These are phyloP conservation scores for Aspergillus carlsbadensis DNA, from an alignment of 495 filamentous ascomycete species.

Conservation along the genomic window DNA sequence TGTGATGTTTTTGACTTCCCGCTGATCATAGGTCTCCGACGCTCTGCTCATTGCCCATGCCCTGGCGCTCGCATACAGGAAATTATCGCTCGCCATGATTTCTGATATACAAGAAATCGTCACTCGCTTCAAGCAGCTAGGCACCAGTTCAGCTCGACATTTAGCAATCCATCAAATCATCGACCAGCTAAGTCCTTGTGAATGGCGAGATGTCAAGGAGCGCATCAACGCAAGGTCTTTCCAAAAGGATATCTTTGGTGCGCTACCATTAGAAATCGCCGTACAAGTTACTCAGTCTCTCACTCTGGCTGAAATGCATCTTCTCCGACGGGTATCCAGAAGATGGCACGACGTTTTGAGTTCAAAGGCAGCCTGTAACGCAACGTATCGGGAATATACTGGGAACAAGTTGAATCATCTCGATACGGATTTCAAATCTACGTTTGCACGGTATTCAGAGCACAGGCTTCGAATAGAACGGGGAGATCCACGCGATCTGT, in stretches of 20 bases:
- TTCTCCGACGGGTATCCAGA: conserved; percentile 33
- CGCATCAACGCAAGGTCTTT: conserved; percentile 21
- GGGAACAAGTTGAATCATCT: conserved; percentile 1
- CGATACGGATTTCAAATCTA: not conserved
- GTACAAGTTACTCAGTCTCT: conserved; percentile 25
- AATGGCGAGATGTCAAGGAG: conserved; percentile 34
- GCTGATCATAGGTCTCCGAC: too few relatives aligned
- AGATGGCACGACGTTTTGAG: conserved; percentile 32
- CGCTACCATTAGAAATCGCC: conserved; percentile 33
- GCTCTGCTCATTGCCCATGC: not conserved
- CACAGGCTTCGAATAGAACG: conserved; percentile 22
- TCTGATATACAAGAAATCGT: conserved; percentile 13
- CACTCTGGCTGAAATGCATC: conserved; percentile 24
- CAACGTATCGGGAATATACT: conserved; percentile 17
- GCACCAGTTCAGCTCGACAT: conserved; percentile 10
- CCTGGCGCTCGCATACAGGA: too few relatives aligned
- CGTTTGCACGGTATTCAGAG: conserved; percentile 19
- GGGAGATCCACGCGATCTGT: conserved; percentile 15
- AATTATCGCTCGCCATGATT: conserved; percentile 14
- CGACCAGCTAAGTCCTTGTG: conserved; percentile 26
- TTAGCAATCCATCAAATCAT: conserved; percentile 24
- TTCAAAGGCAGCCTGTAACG: conserved; percentile 17
- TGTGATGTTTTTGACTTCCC: too few relatives aligned
- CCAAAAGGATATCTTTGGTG: conserved; percentile 34
- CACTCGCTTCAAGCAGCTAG: conserved; percentile 12